Evolutionary conservation across 345 rosid genomes (phyloP), one percentile per base, ranked within the genome.

Genomic region (Pistacia vera): DNA sequence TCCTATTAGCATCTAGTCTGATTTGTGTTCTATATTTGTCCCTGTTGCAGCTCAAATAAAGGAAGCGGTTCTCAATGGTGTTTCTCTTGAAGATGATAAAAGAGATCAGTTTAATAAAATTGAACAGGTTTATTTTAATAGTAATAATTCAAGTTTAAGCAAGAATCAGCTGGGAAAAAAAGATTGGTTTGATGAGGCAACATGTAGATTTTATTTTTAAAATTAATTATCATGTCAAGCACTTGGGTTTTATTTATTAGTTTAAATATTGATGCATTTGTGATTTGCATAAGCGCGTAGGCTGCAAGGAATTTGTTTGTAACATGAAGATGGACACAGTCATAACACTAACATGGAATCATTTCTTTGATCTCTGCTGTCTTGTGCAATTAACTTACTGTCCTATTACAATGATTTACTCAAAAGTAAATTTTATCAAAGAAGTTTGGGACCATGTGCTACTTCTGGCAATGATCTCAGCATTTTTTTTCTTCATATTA

Each of bases 21-120:
- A 75, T 78, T 54, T 54, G 48, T 77, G 65, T 54, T 35, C 75
- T 66, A 49, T 25, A 38, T 73, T 74, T 72, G 33, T 83, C 66
- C 62, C 18, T 75, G 70, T 74, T 54, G 41, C 94, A 91, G 93
- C 81, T 16, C 88, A 85, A 87, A 85, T 92, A 63, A 92, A 90
- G 90, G 91, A 92, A 72, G 98, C 98, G 44, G 86, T 94, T 83
- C 98, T 92, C 52, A 88, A 70, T 72, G 99, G 99, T 86, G 94
- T 95, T 77, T 87, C 97, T 77, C 93, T 95, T 75, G 94, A 92
- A 78, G 99, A 92, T 66, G 92, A 84, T 66, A 86, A 94, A 85
- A 88, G 93, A 82, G 93, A 88, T 51, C 84, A 91, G 72, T 94
- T 94, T 72, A 94, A 94, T 89, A 87, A 90, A 83, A 87, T 94